phyloP scores from a whole-genome alignment of 2,329 filamentous ascomycete genomes.

The Atkinsonella hypoxylon region DNA sequence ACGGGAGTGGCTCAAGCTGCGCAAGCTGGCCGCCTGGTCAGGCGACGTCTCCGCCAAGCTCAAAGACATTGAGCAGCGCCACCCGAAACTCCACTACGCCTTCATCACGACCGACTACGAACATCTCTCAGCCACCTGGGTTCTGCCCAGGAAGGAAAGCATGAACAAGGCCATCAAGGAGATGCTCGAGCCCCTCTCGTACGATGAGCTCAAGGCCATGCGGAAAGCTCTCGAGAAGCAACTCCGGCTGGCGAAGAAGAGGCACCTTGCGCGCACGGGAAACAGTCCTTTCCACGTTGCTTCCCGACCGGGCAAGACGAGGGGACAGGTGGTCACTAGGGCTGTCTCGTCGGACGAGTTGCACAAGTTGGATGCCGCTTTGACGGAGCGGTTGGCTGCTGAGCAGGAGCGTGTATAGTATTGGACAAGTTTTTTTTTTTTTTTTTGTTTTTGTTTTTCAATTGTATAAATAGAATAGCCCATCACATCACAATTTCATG shows the following conservation, averaged over 20 bases:
- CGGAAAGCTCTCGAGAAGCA: conserved; percentile 11
- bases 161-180: conserved; percentile 18
- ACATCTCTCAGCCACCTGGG: conserved; percentile 16
- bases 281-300: conserved; percentile 8
- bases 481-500: too few species aligned
- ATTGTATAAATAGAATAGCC: too few species aligned
- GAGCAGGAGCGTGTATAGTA: background rate
- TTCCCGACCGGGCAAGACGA: background rate
- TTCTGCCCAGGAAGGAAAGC: conserved; percentile 13
- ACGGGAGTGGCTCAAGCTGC: conserved; percentile 37
- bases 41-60: conserved; percentile 28
- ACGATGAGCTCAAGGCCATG: conserved; percentile 18
- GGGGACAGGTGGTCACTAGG: background rate
- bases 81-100: conserved; percentile 29
- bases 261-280: too few species aligned
- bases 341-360: conserved; percentile 1
- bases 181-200: conserved; percentile 18
- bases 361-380: conserved; percentile 2
- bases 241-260: conserved; percentile 4
- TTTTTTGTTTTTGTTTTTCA: too few species aligned
- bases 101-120: conserved; percentile 22
- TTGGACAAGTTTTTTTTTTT: too few species aligned
- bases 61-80: conserved; percentile 25
- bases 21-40: conserved; percentile 37
- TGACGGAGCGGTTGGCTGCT: conserved; percentile 1